These are phyloP conservation scores for Heliamphora exappendiculata DNA, from an alignment of 148 eudicot species.

Conservation along the genomic window DNA sequence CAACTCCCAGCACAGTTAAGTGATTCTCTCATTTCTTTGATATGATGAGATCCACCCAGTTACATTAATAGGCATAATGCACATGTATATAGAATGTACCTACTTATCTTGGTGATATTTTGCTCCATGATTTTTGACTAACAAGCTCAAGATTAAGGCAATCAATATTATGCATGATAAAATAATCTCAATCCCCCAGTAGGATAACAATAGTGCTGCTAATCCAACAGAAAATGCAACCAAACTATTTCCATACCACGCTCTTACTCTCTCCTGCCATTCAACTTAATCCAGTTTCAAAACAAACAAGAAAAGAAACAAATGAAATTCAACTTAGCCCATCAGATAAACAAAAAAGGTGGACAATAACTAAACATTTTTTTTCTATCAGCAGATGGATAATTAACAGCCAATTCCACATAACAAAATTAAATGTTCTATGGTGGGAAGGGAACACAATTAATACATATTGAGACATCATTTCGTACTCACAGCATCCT, in stretches of 20 bases:
- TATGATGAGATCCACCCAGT: background rate
- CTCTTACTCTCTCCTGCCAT: background rate
- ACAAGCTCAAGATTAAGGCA: background rate
- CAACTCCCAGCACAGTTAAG: background rate
- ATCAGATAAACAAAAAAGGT: background rate
- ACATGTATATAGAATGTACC: background rate
- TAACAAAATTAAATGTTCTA: background rate
- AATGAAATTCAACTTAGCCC: background rate
- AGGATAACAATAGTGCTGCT: too few species aligned
- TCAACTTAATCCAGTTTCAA: background rate
- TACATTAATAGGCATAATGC: background rate
- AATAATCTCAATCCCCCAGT: background rate
- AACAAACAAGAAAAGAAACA: background rate
- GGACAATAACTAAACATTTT: too few species aligned
- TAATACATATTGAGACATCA: background rate
- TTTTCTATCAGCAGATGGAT: too few species aligned
- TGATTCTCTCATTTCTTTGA: background rate
- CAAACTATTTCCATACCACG: background rate
- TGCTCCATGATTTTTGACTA: background rate
- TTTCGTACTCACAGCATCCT: conserved; percentile 84
- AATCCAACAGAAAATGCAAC: background rate
- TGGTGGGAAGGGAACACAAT: background rate
- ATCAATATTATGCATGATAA: background rate
- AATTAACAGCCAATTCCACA: background rate
- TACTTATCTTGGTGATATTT: background rate